These are phyloP conservation scores for Thymus quinquecostatus DNA, from an alignment of 257 asterid genomes.

Conservation along the genomic window DNA sequence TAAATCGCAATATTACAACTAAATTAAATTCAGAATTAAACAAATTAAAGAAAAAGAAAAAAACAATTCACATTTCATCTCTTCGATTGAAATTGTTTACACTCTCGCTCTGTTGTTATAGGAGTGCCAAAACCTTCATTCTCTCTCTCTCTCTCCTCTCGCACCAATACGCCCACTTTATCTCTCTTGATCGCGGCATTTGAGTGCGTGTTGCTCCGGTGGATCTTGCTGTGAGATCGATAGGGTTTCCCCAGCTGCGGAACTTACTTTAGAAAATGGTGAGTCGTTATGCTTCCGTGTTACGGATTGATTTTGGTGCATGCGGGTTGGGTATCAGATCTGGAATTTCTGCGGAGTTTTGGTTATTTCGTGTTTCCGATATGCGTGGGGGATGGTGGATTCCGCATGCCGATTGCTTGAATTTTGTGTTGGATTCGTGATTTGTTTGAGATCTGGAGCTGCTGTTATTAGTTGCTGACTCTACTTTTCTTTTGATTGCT, in stretches of 20 bases:
- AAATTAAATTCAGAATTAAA: neutral
- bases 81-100: slow-evolving; percentile 15
- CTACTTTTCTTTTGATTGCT: slow-evolving; percentile 11
- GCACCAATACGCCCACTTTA: slow-evolving; percentile 35
- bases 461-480: slow-evolving; percentile 36
- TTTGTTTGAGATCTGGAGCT: slow-evolving; percentile 44
- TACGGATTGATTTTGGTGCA: slow-evolving; percentile 30
- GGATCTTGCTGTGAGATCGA: slow-evolving; percentile 40
- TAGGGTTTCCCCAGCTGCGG: slow-evolving; percentile 31
- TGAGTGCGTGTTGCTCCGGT: slow-evolving; percentile 31
- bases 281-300: slow-evolving; percentile 33
- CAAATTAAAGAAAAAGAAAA: slow-evolving; percentile 4
- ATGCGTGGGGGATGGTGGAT: slow-evolving; percentile 19
- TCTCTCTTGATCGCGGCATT: slow-evolving; percentile 42
- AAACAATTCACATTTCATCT: slow-evolving; percentile 25
- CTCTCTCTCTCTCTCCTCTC: slow-evolving; percentile 32
- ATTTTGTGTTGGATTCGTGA: slow-evolving; percentile 29
- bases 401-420: slow-evolving; percentile 25
- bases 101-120: slow-evolving; percentile 19
- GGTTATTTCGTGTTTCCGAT: slow-evolving; percentile 13
- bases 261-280: slow-evolving; percentile 45
- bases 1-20: neutral
- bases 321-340: slow-evolving; percentile 39
- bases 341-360: slow-evolving; percentile 24
- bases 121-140: slow-evolving; percentile 31